Base-by-base conservation (phyloP, 192 early-diverging fungal species). In the Backusella circina region DNA sequence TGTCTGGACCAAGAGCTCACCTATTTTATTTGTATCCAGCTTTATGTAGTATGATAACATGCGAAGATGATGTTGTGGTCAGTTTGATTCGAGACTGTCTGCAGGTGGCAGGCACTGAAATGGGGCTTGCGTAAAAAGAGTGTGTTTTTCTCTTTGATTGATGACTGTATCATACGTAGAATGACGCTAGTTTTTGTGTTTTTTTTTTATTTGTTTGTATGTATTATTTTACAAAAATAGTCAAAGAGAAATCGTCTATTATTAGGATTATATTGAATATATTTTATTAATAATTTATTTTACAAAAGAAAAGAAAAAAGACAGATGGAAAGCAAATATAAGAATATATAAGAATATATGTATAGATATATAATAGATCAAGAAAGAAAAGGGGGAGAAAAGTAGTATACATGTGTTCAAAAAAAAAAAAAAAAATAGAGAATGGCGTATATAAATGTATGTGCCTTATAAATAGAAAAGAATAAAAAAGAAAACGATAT, bases 11-110 rank as follows among this genome's bases (percentile, higher is more conserved):
- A 6, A 78, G 77, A 30, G 90, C 91, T n/a, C 91, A 92, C 65
- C 31, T 93, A 33, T 94, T 92, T 82, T 89, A 86, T 75, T 77
- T 94, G 37, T 93, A 92, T 77, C 88, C 90, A 16, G 57, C 85
- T 15, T 70, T 94, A 21, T 90, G 88, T 76, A 85, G 90, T 36
- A 85, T 85, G 23, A 82, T 89, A 74, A 81, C 83, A 15, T 83
- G 84, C 38, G 77, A 84, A 23, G 86, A 89, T 72, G 81, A 67
- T n/a, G 67, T 36, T 12, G 70, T 82, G 39, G 75, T 81, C 18
- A 65, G 41, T 9, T 50, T 81, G 37, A 77, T 77, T 35, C 72
- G 73, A 28, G 79, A 81, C 31, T 77, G 75, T 54, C 36, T 81
- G 18, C 72, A 71, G 23, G 71, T 76, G 5, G 79, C 75, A 18